phyloP scores from a whole-genome alignment of 108 stramenopile species.

The Thalassiosira profunda region DNA sequence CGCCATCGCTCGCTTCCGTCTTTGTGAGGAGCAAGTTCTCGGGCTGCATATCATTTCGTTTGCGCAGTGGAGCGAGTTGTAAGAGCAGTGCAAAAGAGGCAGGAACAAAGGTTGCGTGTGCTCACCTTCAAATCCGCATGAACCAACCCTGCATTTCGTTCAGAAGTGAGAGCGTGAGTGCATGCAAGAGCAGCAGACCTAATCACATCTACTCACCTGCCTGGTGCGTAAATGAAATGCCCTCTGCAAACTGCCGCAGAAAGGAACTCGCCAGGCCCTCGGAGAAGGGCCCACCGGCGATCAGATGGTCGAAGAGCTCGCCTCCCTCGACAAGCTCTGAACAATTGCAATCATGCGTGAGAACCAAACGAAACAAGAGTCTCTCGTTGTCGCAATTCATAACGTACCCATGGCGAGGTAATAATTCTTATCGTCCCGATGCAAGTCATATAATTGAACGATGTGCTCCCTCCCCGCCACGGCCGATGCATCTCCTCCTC shows the following conservation, averaged over 20 bases:
- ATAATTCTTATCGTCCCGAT: not conserved
- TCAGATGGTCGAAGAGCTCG: slow-evolving; percentile 40
- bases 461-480: not conserved
- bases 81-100: too few species aligned
- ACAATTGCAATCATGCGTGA: too few species aligned
- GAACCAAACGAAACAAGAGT: too few species aligned
- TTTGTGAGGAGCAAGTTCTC: slow-evolving; percentile 1
- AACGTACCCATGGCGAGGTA: slow-evolving; percentile 2
- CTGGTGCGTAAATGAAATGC: slow-evolving; percentile 21
- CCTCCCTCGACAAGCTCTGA: slow-evolving; percentile 40
- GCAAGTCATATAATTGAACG: slow-evolving; percentile 1
- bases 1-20: not conserved
- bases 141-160: not conserved
- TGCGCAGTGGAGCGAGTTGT: too few species aligned
- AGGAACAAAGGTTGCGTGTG: too few species aligned
- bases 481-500: too few species aligned
- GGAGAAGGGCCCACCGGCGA: slow-evolving; percentile 22
- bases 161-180: too few species aligned
- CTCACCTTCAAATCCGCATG: not conserved
- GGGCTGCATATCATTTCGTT: too few species aligned
- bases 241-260: slow-evolving; percentile 40
- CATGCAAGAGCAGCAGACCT: too few species aligned
- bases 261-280: slow-evolving; percentile 29
- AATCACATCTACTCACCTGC: slow-evolving; percentile 9
- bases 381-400: slow-evolving; percentile 13